Evolutionary conservation across 2,329 filamentous ascomycete genomes (phyloP).

Genomic region (Tolypocladium cylindrosporum): DNA sequence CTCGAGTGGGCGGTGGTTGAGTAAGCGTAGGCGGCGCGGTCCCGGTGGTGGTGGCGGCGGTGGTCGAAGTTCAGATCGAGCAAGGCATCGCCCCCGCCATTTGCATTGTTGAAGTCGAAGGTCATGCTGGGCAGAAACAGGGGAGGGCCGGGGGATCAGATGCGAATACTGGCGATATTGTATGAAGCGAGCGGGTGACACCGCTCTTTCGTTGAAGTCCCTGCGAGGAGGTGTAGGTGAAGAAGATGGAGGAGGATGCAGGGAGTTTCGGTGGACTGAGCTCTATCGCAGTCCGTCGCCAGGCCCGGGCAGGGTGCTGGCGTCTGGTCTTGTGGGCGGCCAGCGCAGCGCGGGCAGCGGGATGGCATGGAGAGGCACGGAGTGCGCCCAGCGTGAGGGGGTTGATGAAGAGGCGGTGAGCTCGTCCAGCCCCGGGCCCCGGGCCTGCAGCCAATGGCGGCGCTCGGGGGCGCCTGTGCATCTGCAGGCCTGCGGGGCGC

Average conservation of each 20-base stretch:
- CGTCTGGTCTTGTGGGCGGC: neutral
- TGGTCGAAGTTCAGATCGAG: constrained; percentile 52
- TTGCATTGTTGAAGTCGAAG: constrained; percentile 47
- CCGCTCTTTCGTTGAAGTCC: constrained; percentile 19
- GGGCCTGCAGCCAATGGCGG: constrained; percentile 24
- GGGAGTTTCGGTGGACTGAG: neutral
- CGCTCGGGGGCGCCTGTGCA: constrained; percentile 18
- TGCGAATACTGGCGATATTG: constrained; percentile 23
- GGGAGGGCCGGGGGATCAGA: constrained; percentile 20
- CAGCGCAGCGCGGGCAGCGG: neutral
- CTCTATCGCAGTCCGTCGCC: neutral
- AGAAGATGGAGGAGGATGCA: neutral
- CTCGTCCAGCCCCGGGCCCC: constrained; percentile 20
- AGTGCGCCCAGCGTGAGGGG: constrained; percentile 9
- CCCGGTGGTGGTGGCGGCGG: constrained; percentile 47
- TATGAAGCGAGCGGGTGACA: constrained; percentile 28
- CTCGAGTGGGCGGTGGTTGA: constrained; percentile 17
- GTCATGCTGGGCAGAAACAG: constrained; percentile 34
- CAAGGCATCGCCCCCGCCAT: constrained; percentile 46
- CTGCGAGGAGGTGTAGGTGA: neutral
- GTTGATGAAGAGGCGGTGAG: constrained; percentile 27
- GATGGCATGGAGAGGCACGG: neutral
- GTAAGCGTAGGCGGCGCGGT: constrained; percentile 34
- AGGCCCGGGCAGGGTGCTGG: neutral
- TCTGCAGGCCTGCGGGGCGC: constrained; percentile 16